phyloP scores from a whole-genome alignment of 2,329 filamentous ascomycete species.

The Sordariomycetes sp. region DNA sequence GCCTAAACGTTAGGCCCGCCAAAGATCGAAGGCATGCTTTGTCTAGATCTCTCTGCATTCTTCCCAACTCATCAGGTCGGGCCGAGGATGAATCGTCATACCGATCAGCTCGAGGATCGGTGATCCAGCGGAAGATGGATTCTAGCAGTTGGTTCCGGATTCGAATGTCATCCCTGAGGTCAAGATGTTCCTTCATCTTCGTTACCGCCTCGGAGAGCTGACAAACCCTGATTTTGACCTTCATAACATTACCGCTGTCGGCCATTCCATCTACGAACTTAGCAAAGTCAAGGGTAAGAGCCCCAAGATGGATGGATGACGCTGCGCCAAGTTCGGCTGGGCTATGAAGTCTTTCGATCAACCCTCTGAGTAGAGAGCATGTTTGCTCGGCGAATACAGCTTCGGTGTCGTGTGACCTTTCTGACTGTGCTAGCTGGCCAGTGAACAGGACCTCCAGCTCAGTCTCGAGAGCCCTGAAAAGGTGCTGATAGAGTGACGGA shows the following conservation, averaged over 20 bases:
- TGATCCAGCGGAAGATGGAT: conserved; percentile 56
- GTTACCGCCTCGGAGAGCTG: conserved; percentile 53
- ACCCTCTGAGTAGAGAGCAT: conserved; percentile 45
- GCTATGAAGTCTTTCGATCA: conserved; percentile 51
- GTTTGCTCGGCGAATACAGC: conserved; percentile 56
- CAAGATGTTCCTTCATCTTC: conserved; percentile 54
- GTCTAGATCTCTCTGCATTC: conserved; percentile 52
- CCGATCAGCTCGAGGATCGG: conserved; percentile 40
- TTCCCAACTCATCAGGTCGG: conserved; percentile 41
- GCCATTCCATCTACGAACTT: conserved; percentile 48
- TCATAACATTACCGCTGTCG: conserved; percentile 40
- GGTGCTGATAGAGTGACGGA: conserved; percentile 42
- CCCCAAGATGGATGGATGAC: conserved; percentile 50
- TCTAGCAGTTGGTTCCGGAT: conserved; percentile 57
- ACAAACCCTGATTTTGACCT: conserved; percentile 57
- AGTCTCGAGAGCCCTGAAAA: conserved; percentile 52
- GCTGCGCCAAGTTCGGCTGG: conserved; percentile 49
- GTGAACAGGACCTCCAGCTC: conserved; percentile 52
- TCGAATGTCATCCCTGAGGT: conserved; percentile 54
- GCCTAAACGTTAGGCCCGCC: conserved; percentile 51
- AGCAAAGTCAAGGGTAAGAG: conserved; percentile 50
- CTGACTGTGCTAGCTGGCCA: conserved; percentile 34
- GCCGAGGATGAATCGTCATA: conserved; percentile 22
- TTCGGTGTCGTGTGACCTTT: conserved; percentile 43
- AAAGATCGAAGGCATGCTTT: conserved; percentile 51